A percentile compares a stretch with the other conserved stretches of the same genome.
Evolutionary conservation across 306 rosid genomes (phyloP).

Genomic region (Medicago arabica): DNA sequence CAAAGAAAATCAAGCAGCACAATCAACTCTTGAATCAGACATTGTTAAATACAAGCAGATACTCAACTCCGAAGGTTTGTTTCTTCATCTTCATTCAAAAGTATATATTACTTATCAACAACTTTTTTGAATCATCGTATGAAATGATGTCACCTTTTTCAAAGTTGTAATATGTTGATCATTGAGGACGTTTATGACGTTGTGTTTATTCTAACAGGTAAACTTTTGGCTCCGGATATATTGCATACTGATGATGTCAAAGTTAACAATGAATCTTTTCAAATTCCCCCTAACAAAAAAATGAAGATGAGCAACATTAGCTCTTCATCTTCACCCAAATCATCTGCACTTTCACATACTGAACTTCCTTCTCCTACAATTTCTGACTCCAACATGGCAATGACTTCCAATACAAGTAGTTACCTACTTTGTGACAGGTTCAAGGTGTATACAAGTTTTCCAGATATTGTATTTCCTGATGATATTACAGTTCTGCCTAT

Average conservation of each 20-base stretch:
- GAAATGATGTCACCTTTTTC: not conserved
- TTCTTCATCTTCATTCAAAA: slow-evolving; percentile 32
- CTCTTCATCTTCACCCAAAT: slow-evolving; percentile 4
- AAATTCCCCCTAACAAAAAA: slow-evolving; percentile 16
- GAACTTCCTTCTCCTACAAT: slow-evolving; percentile 21
- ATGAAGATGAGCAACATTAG: not conserved
- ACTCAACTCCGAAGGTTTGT: slow-evolving; percentile 27
- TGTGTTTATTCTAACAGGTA: slow-evolving; percentile 24
- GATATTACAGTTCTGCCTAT: not conserved
- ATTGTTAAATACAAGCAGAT: slow-evolving; percentile 3
- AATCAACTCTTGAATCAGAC: slow-evolving; percentile 21
- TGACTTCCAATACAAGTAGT: not conserved
- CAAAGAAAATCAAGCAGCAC: slow-evolving; percentile 1
- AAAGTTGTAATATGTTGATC: not conserved
- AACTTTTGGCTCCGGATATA: slow-evolving; percentile 35
- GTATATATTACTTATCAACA: not conserved
- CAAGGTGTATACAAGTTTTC: not conserved
- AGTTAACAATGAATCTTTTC: slow-evolving; percentile 27
- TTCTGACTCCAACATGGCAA: slow-evolving; percentile 31
- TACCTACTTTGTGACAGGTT: not conserved
- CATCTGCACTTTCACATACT: slow-evolving; percentile 4
- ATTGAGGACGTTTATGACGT: not conserved
- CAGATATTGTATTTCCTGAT: not conserved
- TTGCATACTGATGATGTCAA: not conserved
- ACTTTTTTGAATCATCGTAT: not conserved